Percentiles rank a stretch among this genome's conserved stretches.
Evolutionary conservation across 2,329 filamentous ascomycete genomes (phyloP).

Genomic region (Calycina marina): DNA sequence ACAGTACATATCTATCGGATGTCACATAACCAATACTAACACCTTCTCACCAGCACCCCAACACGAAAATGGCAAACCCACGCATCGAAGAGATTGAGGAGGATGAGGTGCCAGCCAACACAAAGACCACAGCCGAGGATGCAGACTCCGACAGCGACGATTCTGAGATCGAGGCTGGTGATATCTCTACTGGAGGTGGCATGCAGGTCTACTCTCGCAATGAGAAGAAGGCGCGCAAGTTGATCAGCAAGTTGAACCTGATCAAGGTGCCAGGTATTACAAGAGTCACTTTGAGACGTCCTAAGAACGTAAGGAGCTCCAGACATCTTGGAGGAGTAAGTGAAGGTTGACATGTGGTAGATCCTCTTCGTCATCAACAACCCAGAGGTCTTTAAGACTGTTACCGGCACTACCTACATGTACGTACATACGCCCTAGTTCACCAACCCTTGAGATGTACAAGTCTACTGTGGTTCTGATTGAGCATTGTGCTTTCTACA

Average conservation of each 20-base stretch:
- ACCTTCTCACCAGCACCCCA: no score
- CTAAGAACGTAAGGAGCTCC: conserved; percentile 78
- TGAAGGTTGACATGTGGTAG: conserved; percentile 32
- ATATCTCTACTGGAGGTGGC: conserved; percentile 65
- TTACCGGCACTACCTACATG: conserved; percentile 99
- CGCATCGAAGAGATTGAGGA: conserved; percentile 96
- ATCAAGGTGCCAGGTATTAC: conserved; percentile 96
- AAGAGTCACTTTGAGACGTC: conserved; percentile 90
- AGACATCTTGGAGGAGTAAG: conserved; percentile 1
- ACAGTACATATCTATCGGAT: no score
- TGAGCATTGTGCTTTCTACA: no score
- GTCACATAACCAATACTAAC: no score
- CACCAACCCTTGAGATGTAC: no score
- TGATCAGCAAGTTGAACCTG: conserved; percentile 94
- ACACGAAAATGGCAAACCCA: conserved; percentile 96
- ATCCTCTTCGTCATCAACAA: conserved; percentile 99
- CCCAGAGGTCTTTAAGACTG: conserved; percentile 98
- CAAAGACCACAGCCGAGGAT: conserved; percentile 60
- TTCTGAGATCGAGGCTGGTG: conserved; percentile 62
- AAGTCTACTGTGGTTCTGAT: no score
- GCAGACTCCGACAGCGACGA: conserved; percentile 56
- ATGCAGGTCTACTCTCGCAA: conserved; percentile 95
- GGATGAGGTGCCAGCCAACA: conserved; percentile 66
- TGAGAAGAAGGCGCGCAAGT: conserved; percentile 99
- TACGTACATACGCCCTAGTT: no score